phyloP scores from a whole-genome alignment of 805 yeast genomes.

The Pichia rugopelliculosa region DNA sequence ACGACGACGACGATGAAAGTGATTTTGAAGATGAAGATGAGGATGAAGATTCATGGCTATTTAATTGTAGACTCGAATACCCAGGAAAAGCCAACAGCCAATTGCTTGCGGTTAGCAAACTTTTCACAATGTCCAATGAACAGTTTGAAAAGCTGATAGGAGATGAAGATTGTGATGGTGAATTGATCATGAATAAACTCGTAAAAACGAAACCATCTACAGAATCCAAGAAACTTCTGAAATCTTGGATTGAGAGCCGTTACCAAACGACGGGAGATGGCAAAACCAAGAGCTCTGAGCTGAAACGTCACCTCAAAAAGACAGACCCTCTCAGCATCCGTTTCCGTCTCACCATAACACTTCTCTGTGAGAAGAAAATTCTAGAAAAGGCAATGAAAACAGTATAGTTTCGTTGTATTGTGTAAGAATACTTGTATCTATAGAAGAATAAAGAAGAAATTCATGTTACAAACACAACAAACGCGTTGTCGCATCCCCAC shows the following conservation, averaged over 20 bases:
- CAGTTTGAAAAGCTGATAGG: conserved; percentile 9
- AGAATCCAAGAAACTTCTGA: conserved; percentile 12
- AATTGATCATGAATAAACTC: conserved; percentile 9
- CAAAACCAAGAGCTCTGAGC: conserved; percentile 6
- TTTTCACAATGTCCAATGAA: conserved; percentile 26
- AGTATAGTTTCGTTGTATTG: neutral
- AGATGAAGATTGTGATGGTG: conserved; percentile 8
- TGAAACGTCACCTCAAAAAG: conserved; percentile 14
- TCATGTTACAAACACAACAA: neutral
- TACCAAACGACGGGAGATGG: conserved; percentile 1
- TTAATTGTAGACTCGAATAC: conserved; percentile 32
- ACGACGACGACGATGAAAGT: conserved; percentile 13
- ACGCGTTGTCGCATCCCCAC: neutral
- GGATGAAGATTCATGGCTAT: conserved; percentile 28
- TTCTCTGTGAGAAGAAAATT: conserved; percentile 14
- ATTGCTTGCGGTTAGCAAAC: conserved; percentile 36
- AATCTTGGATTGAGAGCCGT: conserved; percentile 16
- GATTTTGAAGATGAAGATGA: conserved; percentile 23
- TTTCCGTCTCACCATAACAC: conserved; percentile 2
- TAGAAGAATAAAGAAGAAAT: no score
- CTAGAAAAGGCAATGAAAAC: conserved; percentile 13
- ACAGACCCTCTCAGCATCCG: neutral
- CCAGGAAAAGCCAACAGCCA: conserved; percentile 40
- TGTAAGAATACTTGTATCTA: no score
- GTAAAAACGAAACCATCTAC: conserved; percentile 1